Conservation (phyloP, 305 asterid genomes). For the Solanum hybrid region DNA sequence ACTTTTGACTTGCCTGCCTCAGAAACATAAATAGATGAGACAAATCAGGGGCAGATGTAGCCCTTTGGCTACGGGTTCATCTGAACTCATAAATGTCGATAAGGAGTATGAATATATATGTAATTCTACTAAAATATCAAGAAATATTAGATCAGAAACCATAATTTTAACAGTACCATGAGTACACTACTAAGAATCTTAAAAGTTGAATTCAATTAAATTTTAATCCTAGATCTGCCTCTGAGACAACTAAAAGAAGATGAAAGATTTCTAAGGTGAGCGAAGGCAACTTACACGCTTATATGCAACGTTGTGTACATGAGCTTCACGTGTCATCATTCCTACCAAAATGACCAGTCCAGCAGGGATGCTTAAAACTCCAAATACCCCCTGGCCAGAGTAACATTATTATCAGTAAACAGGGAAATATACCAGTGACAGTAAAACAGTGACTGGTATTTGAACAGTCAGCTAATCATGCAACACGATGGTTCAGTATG, state of each 20-base stretch:
- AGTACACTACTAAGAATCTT: background rate
- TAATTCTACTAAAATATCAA: background rate
- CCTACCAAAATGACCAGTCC: slow-evolving; percentile 51
- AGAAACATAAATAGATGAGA: background rate
- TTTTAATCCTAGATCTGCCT: background rate
- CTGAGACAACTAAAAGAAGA: background rate
- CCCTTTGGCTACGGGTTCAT: background rate
- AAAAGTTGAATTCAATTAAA: background rate
- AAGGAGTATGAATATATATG: background rate
- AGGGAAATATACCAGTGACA: background rate
- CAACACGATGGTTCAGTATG: background rate
- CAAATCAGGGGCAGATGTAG: background rate
- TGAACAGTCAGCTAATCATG: background rate
- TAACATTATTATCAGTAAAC: background rate
- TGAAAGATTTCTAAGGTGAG: background rate
- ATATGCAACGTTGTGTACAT: slow-evolving; percentile 32
- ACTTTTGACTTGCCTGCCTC: slow-evolving; percentile 41
- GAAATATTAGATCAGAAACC: background rate
- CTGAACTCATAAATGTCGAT: background rate
- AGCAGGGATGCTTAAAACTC: slow-evolving; percentile 55
- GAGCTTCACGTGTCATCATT: slow-evolving; percentile 38
- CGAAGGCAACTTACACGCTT: slow-evolving; percentile 12
- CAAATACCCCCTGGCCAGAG: slow-evolving; percentile 46
- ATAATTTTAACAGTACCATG: background rate
- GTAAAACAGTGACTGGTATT: background rate